Base-by-base conservation (phyloP, 2,329 filamentous ascomycete species). In the Venturia nashicola region DNA sequence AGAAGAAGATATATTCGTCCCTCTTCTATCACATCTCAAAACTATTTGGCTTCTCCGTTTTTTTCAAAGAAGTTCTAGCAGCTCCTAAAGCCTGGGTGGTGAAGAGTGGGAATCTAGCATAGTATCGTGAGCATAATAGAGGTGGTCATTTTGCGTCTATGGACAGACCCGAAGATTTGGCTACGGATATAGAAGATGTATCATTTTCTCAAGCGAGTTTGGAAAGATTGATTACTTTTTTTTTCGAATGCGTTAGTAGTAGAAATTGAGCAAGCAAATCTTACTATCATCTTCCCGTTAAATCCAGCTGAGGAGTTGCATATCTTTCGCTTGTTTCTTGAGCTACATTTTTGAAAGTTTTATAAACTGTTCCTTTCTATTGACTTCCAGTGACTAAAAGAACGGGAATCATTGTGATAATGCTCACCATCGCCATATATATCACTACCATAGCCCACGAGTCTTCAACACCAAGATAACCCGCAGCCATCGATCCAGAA, bases 71-170 rank as follows among this genome's bases (percentile, higher is more conserved):
- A n/a, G n/a, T n/a, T n/a, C n/a, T n/a, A n/a, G n/a, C 27, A 27
- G 27, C 27, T 27, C 73, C 78, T 34, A 73, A 72, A 65, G 69
- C 70, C 63, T 75, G 73, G 68, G 68, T 76, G 9, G 73, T 72
- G 51, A 72, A 71, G 64, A 71, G 73, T 3, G 73, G 70, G 11
- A 57, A 63, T 43, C 46, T 63, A 3, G 46, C 59, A 14, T 63
- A 9, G 44, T 20, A 36, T 40, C 39, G 61, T 2, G 46, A 8
- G 36, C 46, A 63, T 43, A 9, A 0, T 39, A 14, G 14, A 12
- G 82, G 82, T 18, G 82, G 83, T 0, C 82, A 84, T 71, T 84
- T 83, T 68, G 80, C 82, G 18, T 74, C 75, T 6, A 65, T 82
- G 61, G 79, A 82, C 68, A 70, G 71, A 59, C 77, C 79, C 1